Evolutionary conservation across 78 protist genomes (phyloP).

Genomic region (Dictyostelium firmibasis): DNA sequence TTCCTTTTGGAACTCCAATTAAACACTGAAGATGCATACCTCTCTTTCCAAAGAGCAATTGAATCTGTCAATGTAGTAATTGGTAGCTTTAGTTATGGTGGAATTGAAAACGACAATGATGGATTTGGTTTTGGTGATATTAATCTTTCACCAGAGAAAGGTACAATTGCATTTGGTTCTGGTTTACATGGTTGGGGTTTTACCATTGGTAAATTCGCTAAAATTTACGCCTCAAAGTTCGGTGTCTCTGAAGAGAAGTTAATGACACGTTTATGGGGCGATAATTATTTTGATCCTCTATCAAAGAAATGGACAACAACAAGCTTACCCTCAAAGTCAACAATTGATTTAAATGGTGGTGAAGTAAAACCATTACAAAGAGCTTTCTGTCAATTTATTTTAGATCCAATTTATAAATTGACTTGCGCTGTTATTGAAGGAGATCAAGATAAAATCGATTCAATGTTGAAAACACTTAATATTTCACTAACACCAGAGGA

Average conservation of each 20-base stretch:
- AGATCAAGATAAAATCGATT: constrained; percentile 80
- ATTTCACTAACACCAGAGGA: constrained; percentile 93
- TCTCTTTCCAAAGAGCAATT: constrained; percentile 55
- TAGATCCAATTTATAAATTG: constrained; percentile 95
- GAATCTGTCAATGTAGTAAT: constrained; percentile 93
- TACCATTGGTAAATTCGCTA: constrained; percentile 94
- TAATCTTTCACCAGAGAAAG: constrained; percentile 16
- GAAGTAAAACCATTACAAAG: constrained; percentile 72
- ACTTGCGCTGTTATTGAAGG: constrained; percentile 87
- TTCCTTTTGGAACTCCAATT: constrained; percentile 75
- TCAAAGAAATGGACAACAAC: constrained; percentile 90
- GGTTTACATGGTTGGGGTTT: constrained; percentile 99
- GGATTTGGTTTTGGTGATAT: constrained; percentile 17
- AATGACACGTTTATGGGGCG: constrained; percentile 98
- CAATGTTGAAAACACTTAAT: constrained; percentile 80
- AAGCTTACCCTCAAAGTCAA: constrained; percentile 23
- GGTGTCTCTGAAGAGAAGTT: constrained; percentile 85
- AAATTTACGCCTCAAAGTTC: constrained; percentile 86
- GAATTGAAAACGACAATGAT: background rate
- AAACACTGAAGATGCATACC: constrained; percentile 89
- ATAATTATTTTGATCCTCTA: constrained; percentile 91
- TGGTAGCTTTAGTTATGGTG: constrained; percentile 48
- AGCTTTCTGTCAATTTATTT: constrained; percentile 94
- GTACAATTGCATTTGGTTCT: constrained; percentile 97
- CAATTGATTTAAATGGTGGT: no score